Conservation (phyloP, 805 yeast species). For the Barnettozyma californica region DNA sequence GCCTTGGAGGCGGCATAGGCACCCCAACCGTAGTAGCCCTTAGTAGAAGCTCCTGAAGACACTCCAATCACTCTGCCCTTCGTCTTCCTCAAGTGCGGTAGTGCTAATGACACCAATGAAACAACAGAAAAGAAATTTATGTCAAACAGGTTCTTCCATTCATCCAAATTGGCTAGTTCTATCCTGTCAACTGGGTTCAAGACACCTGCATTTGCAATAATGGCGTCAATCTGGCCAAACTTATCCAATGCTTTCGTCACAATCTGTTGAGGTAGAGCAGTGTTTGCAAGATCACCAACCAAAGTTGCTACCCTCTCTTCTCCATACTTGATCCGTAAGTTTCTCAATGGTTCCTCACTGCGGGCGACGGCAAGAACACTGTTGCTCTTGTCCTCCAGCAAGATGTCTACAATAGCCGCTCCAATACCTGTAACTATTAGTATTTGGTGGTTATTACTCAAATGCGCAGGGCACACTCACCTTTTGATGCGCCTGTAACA, state of each 20-base stretch:
- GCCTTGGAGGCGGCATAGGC: constrained; percentile 93
- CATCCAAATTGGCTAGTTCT: constrained; percentile 44
- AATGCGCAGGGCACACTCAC: constrained; percentile 27
- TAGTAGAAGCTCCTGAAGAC: constrained; percentile 81
- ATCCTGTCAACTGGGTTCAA: constrained; percentile 68
- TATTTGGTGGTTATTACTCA: not conserved
- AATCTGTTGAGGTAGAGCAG: constrained; percentile 30
- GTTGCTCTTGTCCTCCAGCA: constrained; percentile 32
- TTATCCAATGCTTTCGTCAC: constrained; percentile 39
- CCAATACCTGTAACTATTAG: constrained; percentile 59
- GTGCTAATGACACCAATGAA: constrained; percentile 44
- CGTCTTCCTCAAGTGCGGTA: constrained; percentile 52
- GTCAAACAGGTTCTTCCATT: constrained; percentile 65
- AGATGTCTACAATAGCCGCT: constrained; percentile 55
- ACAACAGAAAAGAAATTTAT: constrained; percentile 77
- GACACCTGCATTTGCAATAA: constrained; percentile 78
- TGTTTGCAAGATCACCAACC: constrained; percentile 57
- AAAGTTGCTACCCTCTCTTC: constrained; percentile 43
- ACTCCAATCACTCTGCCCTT: constrained; percentile 72
- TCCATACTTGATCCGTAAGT: constrained; percentile 41
- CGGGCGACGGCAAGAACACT: constrained; percentile 72
- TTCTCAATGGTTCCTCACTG: constrained; percentile 41
- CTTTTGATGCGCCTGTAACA: constrained; percentile 62
- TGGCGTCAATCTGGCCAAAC: constrained; percentile 56
- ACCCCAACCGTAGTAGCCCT: constrained; percentile 69